Base-by-base conservation (phyloP, 2,329 filamentous ascomycete species). In the Talaromyces pinophilus region DNA sequence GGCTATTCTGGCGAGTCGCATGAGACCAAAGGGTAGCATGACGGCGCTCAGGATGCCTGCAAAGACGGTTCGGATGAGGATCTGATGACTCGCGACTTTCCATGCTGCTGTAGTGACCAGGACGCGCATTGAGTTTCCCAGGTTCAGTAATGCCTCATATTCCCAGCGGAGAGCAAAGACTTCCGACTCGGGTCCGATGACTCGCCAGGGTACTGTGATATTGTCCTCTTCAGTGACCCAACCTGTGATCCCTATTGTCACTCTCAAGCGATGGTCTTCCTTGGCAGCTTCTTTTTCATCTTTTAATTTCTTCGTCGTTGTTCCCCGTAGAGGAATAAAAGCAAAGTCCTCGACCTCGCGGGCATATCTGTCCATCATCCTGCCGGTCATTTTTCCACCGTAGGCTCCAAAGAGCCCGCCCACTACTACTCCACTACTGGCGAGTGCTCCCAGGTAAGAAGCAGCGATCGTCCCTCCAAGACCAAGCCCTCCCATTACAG, bases 401-500 rank as follows among this genome's bases (percentile, higher is more conserved):
- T 96, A 97, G n/a, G 95, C 92, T 8, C 95, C 95, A 73, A 98
- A 97, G 46, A 98, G 81, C 44, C 90, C 88, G 17, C 93, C 94
- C 35, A 97, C 90, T 50, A 93, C 82, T 17, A 95, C 86, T 5
- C 89, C 87, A 68, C 90, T 95, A 44, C 93, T 89, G 1, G 92
- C 90, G 73, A 97, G 84, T 19, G 88, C 85, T 11, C 93, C 94
- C 0, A 98, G 82, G 63, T 97, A 87, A 1, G 88, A 88, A 22
- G 93, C 92, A 11, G 92, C 90, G 25, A 89, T 88, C 2, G 88
- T 89, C 0, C 88, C 85, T 19, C 90, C 89, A 0, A 97, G 83
- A 1, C 92, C 92, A 11, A 92, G 78, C 0, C 92, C 92, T 28
- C 90, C 89, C 81, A 93, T 90, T 0, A 94, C 84, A 0, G 87